Percentiles rank a stretch among this genome's conserved stretches.
These are phyloP conservation scores for Stylosanthes scabra DNA, from an alignment of 331 rosid species.

Conservation along the genomic window DNA sequence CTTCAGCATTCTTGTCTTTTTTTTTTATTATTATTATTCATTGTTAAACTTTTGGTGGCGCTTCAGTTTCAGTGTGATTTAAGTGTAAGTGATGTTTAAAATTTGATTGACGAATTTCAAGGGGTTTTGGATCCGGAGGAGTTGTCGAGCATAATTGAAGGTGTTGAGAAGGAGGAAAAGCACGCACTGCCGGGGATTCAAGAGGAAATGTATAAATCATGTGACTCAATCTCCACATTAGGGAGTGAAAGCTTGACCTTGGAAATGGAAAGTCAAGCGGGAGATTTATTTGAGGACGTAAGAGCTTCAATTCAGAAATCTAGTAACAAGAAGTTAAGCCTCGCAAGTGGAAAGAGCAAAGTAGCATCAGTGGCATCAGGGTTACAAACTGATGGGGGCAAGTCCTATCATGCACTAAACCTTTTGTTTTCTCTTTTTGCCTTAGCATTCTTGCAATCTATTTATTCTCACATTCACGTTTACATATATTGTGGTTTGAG, in stretches of 20 bases:
- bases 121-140: constrained; percentile 95
- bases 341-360: constrained; percentile 43
- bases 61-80: neutral
- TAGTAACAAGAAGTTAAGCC: constrained; percentile 43
- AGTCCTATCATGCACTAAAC: constrained; percentile 31
- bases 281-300: constrained; percentile 78
- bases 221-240: constrained; percentile 80
- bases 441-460: neutral
- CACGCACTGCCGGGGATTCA: constrained; percentile 60
- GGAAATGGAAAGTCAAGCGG: constrained; percentile 60
- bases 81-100: constrained; percentile 5
- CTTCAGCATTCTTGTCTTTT: neutral
- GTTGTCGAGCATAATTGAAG: constrained; percentile 78
- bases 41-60: neutral
- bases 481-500: neutral
- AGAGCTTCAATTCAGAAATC: constrained; percentile 98
- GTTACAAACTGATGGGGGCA: constrained; percentile 48
- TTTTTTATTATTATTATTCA: no score
- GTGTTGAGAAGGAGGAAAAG: constrained; percentile 66
- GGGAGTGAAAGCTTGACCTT: constrained; percentile 75
- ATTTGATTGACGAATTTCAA: constrained; percentile 39
- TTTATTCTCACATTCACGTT: neutral
- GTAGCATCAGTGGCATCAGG: constrained; percentile 29
- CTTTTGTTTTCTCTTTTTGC: neutral
- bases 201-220: constrained; percentile 77